A percentile compares a stretch with the other conserved stretches of the same genome.
These are phyloP conservation scores for Yueomyces sp. DNA, from an alignment of 805 yeast species.

Conservation along the genomic window DNA sequence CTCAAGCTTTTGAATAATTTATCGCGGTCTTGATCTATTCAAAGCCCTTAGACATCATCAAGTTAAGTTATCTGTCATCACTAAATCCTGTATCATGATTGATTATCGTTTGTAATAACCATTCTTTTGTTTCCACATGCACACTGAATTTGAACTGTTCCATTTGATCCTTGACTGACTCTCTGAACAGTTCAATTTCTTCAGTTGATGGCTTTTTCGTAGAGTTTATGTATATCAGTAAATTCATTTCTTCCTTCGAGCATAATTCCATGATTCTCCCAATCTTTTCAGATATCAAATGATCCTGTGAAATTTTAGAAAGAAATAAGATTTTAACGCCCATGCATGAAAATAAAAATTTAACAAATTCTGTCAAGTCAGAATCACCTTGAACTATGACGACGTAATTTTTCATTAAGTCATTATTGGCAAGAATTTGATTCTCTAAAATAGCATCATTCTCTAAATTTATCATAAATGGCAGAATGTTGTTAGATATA, in stretches of 20 bases:
- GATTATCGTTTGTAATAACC: constrained; percentile 22
- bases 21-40: too few relatives aligned
- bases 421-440: constrained; percentile 24
- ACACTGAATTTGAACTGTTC: not conserved
- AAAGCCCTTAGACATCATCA: too few relatives aligned
- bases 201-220: constrained; percentile 2
- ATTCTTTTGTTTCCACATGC: constrained; percentile 19
- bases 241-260: not conserved
- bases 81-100: constrained; percentile 11
- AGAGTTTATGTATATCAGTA: constrained; percentile 13
- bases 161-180: constrained; percentile 1
- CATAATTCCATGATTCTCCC: not conserved
- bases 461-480: constrained; percentile 29
- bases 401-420: constrained; percentile 18
- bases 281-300: not conserved
- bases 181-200: constrained; percentile 3
- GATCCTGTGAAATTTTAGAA: not conserved
- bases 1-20: too few relatives aligned
- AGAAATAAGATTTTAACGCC: constrained; percentile 9
- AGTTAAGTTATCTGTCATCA: too few relatives aligned
- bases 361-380: constrained; percentile 14
- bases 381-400: constrained; percentile 27
- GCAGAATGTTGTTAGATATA: constrained; percentile 36
- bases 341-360: constrained; percentile 14
- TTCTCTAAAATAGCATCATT: constrained; percentile 19